A percentile compares a stretch with the other conserved stretches of the same genome.
Evolutionary conservation across 306 rosid genomes (phyloP).

Genomic region (Ziziphus jujuba): DNA sequence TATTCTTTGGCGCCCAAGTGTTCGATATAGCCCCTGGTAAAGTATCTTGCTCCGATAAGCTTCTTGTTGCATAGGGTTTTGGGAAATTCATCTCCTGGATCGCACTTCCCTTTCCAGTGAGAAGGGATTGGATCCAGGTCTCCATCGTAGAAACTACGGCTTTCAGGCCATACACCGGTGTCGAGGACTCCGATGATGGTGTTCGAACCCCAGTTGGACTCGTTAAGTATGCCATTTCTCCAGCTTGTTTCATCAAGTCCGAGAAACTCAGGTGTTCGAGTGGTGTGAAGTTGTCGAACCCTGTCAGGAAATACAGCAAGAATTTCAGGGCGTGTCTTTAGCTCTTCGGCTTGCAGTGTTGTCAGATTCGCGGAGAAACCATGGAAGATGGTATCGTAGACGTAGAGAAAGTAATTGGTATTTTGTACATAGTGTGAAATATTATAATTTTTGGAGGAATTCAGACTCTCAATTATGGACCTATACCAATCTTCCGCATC

Average conservation of each 20-base stretch:
- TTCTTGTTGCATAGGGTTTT: slow-evolving; percentile 30
- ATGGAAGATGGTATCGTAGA: slow-evolving; percentile 17
- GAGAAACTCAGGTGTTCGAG: slow-evolving; percentile 23
- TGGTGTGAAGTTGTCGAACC: slow-evolving; percentile 21
- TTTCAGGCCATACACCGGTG: slow-evolving; percentile 28
- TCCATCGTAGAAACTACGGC: slow-evolving; percentile 15
- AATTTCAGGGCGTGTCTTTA: slow-evolving; percentile 4
- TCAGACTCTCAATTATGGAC: slow-evolving; percentile 14
- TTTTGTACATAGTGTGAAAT: background rate
- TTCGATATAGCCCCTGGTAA: background rate
- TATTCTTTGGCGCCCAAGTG: background rate
- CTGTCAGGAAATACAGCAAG: slow-evolving; percentile 20
- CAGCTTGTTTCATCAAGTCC: background rate
- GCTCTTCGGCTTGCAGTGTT: slow-evolving; percentile 11
- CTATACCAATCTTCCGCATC: slow-evolving; percentile 25
- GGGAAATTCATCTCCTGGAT: slow-evolving; percentile 10
- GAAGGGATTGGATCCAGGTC: slow-evolving; percentile 19
- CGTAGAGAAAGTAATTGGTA: slow-evolving; percentile 4
- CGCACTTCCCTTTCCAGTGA: slow-evolving; percentile 25
- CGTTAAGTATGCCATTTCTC: background rate
- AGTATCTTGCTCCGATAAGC: slow-evolving; percentile 24
- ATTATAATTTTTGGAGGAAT: background rate
- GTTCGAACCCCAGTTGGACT: slow-evolving; percentile 15
- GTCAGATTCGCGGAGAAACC: slow-evolving; percentile 32
- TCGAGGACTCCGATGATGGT: slow-evolving; percentile 24